Percentiles rank a stretch among this genome's conserved stretches.
These are phyloP conservation scores for Alternaria alternata DNA, from an alignment of 2,329 filamentous ascomycete genomes.

Conservation along the genomic window DNA sequence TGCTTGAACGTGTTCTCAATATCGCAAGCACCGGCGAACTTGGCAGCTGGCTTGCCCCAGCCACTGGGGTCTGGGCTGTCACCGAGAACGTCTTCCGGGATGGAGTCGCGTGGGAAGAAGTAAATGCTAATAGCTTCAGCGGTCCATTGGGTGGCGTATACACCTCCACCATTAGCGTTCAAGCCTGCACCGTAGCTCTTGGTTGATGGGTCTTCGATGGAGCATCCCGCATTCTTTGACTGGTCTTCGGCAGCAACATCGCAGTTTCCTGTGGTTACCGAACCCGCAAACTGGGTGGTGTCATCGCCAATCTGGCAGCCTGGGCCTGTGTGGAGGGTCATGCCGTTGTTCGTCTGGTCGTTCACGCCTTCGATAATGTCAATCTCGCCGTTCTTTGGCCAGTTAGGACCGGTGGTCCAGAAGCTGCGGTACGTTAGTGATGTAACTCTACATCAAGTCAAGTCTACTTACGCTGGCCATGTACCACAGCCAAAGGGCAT, in stretches of 20 bases:
- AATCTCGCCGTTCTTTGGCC: slow-evolving; percentile 55
- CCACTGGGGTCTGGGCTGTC: slow-evolving; percentile 68
- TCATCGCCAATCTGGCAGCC: slow-evolving; percentile 54
- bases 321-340: slow-evolving; percentile 59
- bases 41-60: slow-evolving; percentile 75
- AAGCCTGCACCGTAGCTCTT: slow-evolving; percentile 62
- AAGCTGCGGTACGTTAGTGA: slow-evolving; percentile 34
- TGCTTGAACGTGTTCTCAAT: slow-evolving; percentile 74
- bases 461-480: slow-evolving; percentile 57
- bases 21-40: slow-evolving; percentile 74
- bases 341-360: slow-evolving; percentile 51
- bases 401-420: slow-evolving; percentile 45
- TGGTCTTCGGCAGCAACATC: slow-evolving; percentile 55
- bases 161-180: slow-evolving; percentile 57
- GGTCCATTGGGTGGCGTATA: slow-evolving; percentile 70
- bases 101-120: slow-evolving; percentile 76
- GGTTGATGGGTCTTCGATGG: slow-evolving; percentile 51
- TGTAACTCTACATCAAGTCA: neutral
- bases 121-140: slow-evolving; percentile 75
- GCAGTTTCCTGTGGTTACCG: slow-evolving; percentile 58
- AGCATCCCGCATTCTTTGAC: slow-evolving; percentile 53
- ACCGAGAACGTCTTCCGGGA: slow-evolving; percentile 70
- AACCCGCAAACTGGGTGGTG: slow-evolving; percentile 58
- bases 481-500: slow-evolving; percentile 61
- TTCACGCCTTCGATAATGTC: slow-evolving; percentile 61